A percentile compares a stretch with the other conserved stretches of the same genome.
phyloP scores from a whole-genome alignment of 441 rosid genomes.

The Erodium moschatum region DNA sequence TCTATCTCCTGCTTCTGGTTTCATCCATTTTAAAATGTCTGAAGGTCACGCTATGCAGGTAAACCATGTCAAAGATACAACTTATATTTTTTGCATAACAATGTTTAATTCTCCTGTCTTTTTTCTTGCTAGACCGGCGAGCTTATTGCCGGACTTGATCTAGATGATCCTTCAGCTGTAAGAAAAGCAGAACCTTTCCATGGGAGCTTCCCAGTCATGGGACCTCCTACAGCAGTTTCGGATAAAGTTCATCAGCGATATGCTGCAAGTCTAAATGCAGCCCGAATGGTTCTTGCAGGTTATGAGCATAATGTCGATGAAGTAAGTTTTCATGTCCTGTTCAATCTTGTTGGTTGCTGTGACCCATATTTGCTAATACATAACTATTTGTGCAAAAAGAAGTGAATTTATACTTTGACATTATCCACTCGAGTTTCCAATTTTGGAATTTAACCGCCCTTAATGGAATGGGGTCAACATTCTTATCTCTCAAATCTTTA shows the following conservation, averaged over 20 bases:
- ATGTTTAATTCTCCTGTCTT: constrained; percentile 9
- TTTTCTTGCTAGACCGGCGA: constrained; percentile 76
- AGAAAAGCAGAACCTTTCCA: constrained; percentile 94
- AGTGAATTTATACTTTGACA: constrained; percentile 9
- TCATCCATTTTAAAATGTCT: constrained; percentile 71
- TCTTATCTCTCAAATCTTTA: constrained; percentile 9
- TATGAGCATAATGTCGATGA: constrained; percentile 91
- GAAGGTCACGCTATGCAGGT: constrained; percentile 99
- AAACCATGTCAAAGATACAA: constrained; percentile 17
- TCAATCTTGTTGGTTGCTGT: constrained; percentile 14
- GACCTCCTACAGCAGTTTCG: constrained; percentile 89
- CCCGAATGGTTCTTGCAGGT: constrained; percentile 97
- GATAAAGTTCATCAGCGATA: constrained; percentile 99
- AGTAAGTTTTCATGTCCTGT: constrained; percentile 35
- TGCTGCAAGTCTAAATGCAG: constrained; percentile 89
- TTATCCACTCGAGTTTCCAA: background rate
- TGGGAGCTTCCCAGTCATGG: constrained; percentile 81
- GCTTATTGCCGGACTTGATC: constrained; percentile 89
- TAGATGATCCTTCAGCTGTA: constrained; percentile 99
- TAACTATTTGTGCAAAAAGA: background rate
- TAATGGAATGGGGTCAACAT: background rate
- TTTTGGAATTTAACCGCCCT: background rate
- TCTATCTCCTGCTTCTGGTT: constrained; percentile 98
- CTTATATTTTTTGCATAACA: background rate
- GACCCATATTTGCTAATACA: constrained; percentile 7